A percentile compares a stretch with the other conserved stretches of the same genome.
These are phyloP conservation scores for Phaeomoniella chlamydospora DNA, from an alignment of 2,329 filamentous ascomycete species.

Conservation along the genomic window DNA sequence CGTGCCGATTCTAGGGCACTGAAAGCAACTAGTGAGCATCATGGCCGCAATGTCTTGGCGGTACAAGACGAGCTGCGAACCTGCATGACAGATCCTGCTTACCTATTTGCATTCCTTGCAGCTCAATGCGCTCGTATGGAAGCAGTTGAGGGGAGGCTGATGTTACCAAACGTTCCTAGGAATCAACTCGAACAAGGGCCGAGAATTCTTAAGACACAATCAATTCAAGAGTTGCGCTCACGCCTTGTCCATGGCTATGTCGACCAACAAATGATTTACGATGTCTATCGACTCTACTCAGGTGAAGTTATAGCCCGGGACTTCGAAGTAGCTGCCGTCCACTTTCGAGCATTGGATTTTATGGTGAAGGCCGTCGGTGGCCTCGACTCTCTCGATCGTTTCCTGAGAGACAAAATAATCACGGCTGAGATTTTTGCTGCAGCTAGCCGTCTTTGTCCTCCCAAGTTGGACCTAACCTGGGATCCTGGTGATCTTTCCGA, in stretches of 20 bases:
- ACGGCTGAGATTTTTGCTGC: slow-evolving; percentile 5
- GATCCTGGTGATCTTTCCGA: slow-evolving; percentile 6
- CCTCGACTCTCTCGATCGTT: slow-evolving; percentile 7
- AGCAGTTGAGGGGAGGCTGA: slow-evolving; percentile 5
- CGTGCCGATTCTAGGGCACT: slow-evolving; percentile 7
- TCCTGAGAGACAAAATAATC: slow-evolving; percentile 7
- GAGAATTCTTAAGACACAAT: slow-evolving; percentile 8
- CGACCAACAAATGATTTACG: slow-evolving; percentile 6
- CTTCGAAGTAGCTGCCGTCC: slow-evolving; percentile 6
- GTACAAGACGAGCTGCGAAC: slow-evolving; percentile 9
- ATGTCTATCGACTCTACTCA: slow-evolving; percentile 7
- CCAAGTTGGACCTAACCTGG: slow-evolving; percentile 5
- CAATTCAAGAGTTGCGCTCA: slow-evolving; percentile 7
- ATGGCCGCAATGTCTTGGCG: slow-evolving; percentile 6
- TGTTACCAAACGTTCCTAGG: slow-evolving; percentile 3
- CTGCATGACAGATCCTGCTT: slow-evolving; percentile 8
- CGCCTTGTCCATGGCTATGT: slow-evolving; percentile 6
- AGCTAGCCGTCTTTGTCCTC: slow-evolving; percentile 3
- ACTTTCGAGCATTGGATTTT: slow-evolving; percentile 8
- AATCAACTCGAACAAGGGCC: slow-evolving; percentile 1
- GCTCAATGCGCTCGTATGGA: slow-evolving; percentile 6
- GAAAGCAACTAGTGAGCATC: slow-evolving; percentile 5
- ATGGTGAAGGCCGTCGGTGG: slow-evolving; percentile 9
- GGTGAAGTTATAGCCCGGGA: slow-evolving; percentile 3
- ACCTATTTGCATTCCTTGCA: slow-evolving; percentile 9